Percentiles rank a stretch among this genome's conserved stretches.
Evolutionary conservation across 2,329 filamentous ascomycete genomes (phyloP).

Genomic region (Pseudogymnoascus sp.): DNA sequence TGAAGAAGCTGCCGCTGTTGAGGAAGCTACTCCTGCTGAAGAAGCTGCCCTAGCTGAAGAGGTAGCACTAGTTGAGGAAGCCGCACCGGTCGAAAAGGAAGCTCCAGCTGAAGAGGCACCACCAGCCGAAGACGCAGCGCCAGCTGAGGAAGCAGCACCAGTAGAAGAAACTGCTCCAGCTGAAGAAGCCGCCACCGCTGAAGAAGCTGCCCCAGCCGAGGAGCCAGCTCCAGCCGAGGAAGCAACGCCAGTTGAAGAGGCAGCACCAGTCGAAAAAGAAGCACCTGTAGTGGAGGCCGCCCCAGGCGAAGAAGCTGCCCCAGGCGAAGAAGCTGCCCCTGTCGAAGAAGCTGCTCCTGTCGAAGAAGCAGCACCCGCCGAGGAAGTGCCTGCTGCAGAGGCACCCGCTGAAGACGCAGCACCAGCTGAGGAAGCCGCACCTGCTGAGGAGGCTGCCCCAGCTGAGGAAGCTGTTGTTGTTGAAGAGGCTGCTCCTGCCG

Average conservation of each 20-base stretch:
- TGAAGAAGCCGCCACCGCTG: slow-evolving; percentile 14
- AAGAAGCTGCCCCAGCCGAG: slow-evolving; percentile 13
- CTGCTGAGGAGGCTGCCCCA: not conserved
- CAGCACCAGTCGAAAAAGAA: not conserved
- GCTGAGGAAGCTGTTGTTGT: not conserved
- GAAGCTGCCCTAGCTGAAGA: no score
- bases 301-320: not conserved
- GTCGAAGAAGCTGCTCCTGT: not conserved
- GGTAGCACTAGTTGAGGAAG: not conserved
- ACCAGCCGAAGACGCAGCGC: not conserved
- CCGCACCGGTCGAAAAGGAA: not conserved
- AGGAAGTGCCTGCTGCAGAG: not conserved
- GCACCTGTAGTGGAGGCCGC: not conserved
- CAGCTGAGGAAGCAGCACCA: slow-evolving; percentile 14
- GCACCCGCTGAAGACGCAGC: not conserved
- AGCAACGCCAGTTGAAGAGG: not conserved
- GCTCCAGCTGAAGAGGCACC: not conserved
- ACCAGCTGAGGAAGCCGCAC: not conserved
- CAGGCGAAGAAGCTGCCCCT: not conserved
- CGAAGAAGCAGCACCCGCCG: not conserved
- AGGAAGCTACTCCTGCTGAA: no score
- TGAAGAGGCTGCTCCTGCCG: no score
- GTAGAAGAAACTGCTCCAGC: slow-evolving; percentile 13
- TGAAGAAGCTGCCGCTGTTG: not conserved
- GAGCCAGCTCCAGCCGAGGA: slow-evolving; percentile 13